These are phyloP conservation scores for Eurotiales sp. DNA, from an alignment of 2,329 filamentous ascomycete genomes.

Conservation along the genomic window DNA sequence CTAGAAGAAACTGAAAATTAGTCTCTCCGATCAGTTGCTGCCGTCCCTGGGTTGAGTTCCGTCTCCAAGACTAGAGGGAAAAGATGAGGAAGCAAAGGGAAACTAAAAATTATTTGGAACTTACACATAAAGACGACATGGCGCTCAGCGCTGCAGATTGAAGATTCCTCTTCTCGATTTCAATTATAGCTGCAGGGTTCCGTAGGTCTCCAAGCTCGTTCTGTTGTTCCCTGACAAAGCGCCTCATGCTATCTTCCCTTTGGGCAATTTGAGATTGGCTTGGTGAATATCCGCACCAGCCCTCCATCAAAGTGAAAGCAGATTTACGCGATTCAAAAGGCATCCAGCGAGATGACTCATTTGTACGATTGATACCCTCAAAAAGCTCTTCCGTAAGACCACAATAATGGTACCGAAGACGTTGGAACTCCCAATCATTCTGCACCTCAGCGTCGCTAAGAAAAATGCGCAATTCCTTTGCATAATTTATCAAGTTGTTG, in stretches of 20 bases:
- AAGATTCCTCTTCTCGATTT: conserved; percentile 93
- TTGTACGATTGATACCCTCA: conserved; percentile 80
- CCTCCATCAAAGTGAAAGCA: conserved; percentile 94
- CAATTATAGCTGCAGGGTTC: conserved; percentile 81
- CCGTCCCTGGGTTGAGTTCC: too few species aligned
- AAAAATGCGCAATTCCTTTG: conserved; percentile 89
- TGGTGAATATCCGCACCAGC: conserved; percentile 97
- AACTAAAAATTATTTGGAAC: conserved; percentile 28
- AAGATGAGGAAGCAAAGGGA: background rate
- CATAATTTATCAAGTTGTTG: conserved; percentile 81
- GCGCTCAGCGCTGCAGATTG: conserved; percentile 86
- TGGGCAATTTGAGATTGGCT: conserved; percentile 79
- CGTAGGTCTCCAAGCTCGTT: conserved; percentile 67
- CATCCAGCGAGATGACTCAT: conserved; percentile 88
- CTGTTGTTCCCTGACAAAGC: conserved; percentile 77
- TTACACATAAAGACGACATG: conserved; percentile 88
- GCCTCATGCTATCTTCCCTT: conserved; percentile 81
- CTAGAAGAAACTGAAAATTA: conserved; percentile 21
- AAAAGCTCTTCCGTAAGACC: conserved; percentile 90
- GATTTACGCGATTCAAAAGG: conserved; percentile 95
- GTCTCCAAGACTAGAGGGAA: too few species aligned
- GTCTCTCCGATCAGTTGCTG: background rate
- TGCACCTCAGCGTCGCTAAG: conserved; percentile 93
- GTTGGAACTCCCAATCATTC: conserved; percentile 91
- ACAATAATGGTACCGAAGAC: conserved; percentile 87